phyloP scores from a whole-genome alignment of 768 basidiomycete genomes.

The Leccinum imitatum region DNA sequence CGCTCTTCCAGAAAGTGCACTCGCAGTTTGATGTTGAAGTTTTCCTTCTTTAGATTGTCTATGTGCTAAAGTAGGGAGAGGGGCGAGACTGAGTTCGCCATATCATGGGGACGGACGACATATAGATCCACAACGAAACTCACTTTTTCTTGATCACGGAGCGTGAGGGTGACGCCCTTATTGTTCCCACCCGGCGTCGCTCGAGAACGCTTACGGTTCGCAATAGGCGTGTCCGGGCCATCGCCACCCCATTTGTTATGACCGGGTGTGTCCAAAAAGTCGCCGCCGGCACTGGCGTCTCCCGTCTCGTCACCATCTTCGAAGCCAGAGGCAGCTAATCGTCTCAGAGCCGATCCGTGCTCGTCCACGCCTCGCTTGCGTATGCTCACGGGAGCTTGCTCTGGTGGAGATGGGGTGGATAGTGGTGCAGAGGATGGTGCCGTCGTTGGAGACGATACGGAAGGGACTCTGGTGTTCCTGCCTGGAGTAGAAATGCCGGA shows the following conservation, averaged over 20 bases:
- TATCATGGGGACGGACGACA: neutral
- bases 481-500: slow-evolving; percentile 56
- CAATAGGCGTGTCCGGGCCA: slow-evolving; percentile 50
- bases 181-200: slow-evolving; percentile 24
- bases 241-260: slow-evolving; percentile 45
- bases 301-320: slow-evolving; percentile 37
- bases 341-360: slow-evolving; percentile 39
- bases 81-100: neutral
- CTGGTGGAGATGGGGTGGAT: slow-evolving; percentile 51
- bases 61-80: slow-evolving; percentile 64
- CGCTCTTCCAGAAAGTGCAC: slow-evolving; percentile 96
- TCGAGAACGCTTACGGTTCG: slow-evolving; percentile 45
- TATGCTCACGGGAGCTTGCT: slow-evolving; percentile 28
- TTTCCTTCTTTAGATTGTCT: slow-evolving; percentile 94
- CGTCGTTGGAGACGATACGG: slow-evolving; percentile 50
- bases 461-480: slow-evolving; percentile 44
- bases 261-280: slow-evolving; percentile 55
- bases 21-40: slow-evolving; percentile 94
- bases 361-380: slow-evolving; percentile 41
- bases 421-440: slow-evolving; percentile 50
- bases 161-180: slow-evolving; percentile 58
- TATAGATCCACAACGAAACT: neutral
- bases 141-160: slow-evolving; percentile 97
- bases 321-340: slow-evolving; percentile 34
- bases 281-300: slow-evolving; percentile 36